Evolutionary conservation across 257 asterid species (phyloP), one percentile per base, ranked within the genome.

Genomic region (Anisodus tanguticus): DNA sequence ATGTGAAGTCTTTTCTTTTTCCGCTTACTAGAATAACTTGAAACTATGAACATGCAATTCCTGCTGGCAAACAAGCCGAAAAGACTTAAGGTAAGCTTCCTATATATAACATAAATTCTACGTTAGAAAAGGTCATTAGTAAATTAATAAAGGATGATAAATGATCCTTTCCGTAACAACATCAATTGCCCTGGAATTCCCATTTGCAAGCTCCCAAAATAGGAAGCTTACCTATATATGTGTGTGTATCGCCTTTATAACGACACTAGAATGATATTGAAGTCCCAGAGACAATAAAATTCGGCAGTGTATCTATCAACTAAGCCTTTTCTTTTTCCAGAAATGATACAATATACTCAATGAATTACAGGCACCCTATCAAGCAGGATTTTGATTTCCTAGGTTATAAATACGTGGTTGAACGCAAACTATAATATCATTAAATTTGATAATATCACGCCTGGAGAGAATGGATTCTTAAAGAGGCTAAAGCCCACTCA

Each of bases 41-140:
- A 49, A 22, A 76, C 47, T 49, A 26, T 51, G 81, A 76, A 51
- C 43, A 51, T 76, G 81, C 35, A 12, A 51, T 76, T 76, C 63
- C 81, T 22, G 47, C 45, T 76, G n/a, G 22, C 37, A 51, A 76
- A 76, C 81, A 76, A n/a, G 45, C 63, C 12, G 35, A 51, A 26
- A 12, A 49, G 43, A 45, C 45, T 69, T 74, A 74, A 22, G 22
- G 8, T 49, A 62, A 74, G 3, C 12, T 70, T 43, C 35, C 79
- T 47, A 22, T 22, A 22, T 22, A 58, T 16, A 58, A 41, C 63
- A 16, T 58, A 58, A 58, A 15, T 16, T 54, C 63, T 5, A 15
- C 5, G 7, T 4, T 15, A 57, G 19, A 57, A 57, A 13, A 57
- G 62, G 19, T 13, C 62, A 19, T 47, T n/a, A 19, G 6, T 19